phyloP scores from a whole-genome alignment of 768 basidiomycete species.

The Chiua virens region DNA sequence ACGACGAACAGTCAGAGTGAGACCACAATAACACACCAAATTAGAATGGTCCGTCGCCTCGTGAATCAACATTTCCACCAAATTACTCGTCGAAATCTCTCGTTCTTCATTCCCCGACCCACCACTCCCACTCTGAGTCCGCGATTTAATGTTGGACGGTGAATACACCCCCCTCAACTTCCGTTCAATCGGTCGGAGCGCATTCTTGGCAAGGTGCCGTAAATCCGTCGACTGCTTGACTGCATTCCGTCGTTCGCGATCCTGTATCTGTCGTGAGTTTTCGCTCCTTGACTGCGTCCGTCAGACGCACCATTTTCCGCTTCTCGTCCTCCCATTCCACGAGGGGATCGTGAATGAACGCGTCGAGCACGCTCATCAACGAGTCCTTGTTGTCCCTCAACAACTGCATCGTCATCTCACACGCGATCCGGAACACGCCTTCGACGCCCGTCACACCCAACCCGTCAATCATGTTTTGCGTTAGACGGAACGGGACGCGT shows the following conservation, averaged over 20 bases:
- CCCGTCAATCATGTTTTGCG: slow-evolving; percentile 90
- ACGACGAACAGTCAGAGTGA: neutral
- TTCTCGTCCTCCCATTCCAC: slow-evolving; percentile 93
- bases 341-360: slow-evolving; percentile 95
- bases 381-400: slow-evolving; percentile 90
- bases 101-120: slow-evolving; percentile 31
- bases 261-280: slow-evolving; percentile 29
- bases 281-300: too few species aligned
- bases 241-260: slow-evolving; percentile 46
- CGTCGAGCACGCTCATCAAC: slow-evolving; percentile 92
- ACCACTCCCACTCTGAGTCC: slow-evolving; percentile 27
- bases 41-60: slow-evolving; percentile 78
- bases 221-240: slow-evolving; percentile 57
- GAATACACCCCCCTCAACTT: slow-evolving; percentile 77
- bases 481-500: slow-evolving; percentile 90
- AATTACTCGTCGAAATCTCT: slow-evolving; percentile 72
- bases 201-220: slow-evolving; percentile 65
- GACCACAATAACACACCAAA: slow-evolving; percentile 46
- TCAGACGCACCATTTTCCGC: slow-evolving; percentile 52
- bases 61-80: slow-evolving; percentile 90
- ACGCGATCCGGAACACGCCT: slow-evolving; percentile 89
- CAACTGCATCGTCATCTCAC: slow-evolving; percentile 86
- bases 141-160: slow-evolving; percentile 44
- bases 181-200: slow-evolving; percentile 77
- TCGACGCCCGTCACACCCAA: slow-evolving; percentile 93